A percentile compares a stretch with the other conserved stretches of the same genome.
These are phyloP conservation scores for Ochetophila trinervis DNA, from an alignment of 306 rosid genomes.

Conservation along the genomic window DNA sequence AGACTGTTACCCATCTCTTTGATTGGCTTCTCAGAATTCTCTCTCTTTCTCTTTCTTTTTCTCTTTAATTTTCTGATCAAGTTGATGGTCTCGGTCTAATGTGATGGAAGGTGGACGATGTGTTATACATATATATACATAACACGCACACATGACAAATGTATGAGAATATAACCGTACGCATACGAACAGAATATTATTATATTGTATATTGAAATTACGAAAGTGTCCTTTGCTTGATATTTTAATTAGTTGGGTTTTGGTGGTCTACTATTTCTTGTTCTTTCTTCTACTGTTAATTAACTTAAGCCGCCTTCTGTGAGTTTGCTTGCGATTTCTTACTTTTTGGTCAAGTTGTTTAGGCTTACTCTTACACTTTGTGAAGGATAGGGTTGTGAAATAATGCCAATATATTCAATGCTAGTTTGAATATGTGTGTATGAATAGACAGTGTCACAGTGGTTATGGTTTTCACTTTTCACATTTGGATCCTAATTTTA, in stretches of 20 bases:
- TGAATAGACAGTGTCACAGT: too few relatives aligned
- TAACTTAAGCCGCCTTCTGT: slow-evolving; percentile 24
- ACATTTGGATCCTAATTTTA: too few relatives aligned
- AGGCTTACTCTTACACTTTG: neutral
- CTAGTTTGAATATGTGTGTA: too few relatives aligned
- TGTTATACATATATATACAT: slow-evolving; percentile 25
- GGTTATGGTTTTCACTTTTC: too few relatives aligned
- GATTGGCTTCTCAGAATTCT: neutral
- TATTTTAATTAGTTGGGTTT: slow-evolving; percentile 17
- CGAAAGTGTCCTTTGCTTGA: slow-evolving; percentile 38
- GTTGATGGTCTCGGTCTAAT: neutral
- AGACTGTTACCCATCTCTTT: slow-evolving; percentile 76
- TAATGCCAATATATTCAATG: too few relatives aligned
- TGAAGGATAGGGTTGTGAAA: too few relatives aligned
- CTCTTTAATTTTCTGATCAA: slow-evolving; percentile 2
- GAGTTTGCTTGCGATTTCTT: neutral
- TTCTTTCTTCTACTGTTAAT: slow-evolving; percentile 27
- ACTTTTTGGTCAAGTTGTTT: neutral
- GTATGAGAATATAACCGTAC: slow-evolving; percentile 34
- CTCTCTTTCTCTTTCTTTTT: slow-evolving; percentile 5
- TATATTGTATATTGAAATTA: slow-evolving; percentile 31
- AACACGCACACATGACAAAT: too few relatives aligned
- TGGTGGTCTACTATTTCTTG: slow-evolving; percentile 11
- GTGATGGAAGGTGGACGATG: slow-evolving; percentile 21
- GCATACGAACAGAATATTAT: slow-evolving; percentile 18